Percentiles rank a stretch among this genome's conserved stretches.
Evolutionary conservation across 768 basidiomycete genomes (phyloP).

Genomic region (Psilocybe sp.): DNA sequence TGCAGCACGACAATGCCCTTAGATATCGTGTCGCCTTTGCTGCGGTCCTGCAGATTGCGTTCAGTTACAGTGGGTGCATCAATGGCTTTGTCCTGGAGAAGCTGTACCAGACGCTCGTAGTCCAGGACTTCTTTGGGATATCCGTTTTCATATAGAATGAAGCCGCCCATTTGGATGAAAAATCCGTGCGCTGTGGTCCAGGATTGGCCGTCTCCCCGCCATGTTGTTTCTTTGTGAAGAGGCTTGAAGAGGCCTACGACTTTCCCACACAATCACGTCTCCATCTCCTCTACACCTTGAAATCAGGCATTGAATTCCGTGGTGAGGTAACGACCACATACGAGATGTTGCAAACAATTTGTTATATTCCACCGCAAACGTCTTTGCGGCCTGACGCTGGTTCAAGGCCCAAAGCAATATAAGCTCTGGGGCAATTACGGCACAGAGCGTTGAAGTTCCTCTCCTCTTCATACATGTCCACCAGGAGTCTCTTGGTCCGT

Average conservation of each 20-base stretch:
- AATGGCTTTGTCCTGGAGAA: constrained; percentile 1
- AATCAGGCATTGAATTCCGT: not conserved
- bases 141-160: constrained; percentile 5
- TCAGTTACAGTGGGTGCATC: constrained; percentile 5
- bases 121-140: not conserved
- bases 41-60: constrained; percentile 25
- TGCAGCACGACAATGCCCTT: constrained; percentile 30
- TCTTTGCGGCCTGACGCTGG: constrained; percentile 5
- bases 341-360: not conserved
- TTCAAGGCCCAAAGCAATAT: constrained; percentile 13
- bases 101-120: not conserved
- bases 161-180: constrained; percentile 12
- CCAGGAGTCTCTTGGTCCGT: constrained; percentile 2
- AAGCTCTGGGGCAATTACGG: constrained; percentile 12
- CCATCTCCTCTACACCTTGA: no score
- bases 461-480: constrained; percentile 4
- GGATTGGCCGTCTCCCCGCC: not conserved
- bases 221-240: not conserved
- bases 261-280: not conserved
- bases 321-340: not conserved
- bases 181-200: constrained; percentile 9
- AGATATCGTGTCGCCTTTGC: constrained; percentile 27
- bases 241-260: not conserved
- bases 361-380: constrained; percentile 1
- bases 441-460: constrained; percentile 8